Conservation (phyloP, 177 flowering plant genomes). For the Vitis hybrid region DNA sequence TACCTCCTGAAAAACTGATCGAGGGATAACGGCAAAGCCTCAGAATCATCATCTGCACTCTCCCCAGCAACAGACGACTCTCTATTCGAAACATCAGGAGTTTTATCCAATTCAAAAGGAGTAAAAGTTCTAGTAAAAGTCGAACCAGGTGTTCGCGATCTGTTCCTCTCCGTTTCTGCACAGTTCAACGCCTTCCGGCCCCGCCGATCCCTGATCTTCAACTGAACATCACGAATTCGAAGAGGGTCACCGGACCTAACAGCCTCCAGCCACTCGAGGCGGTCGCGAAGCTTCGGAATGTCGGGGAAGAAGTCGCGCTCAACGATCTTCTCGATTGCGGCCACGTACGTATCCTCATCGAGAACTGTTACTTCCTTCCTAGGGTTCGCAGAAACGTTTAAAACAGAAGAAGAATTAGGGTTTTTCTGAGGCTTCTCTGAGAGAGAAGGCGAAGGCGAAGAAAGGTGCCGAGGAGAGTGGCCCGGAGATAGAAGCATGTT, state of each 20-base stretch:
- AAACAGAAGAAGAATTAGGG: constrained; percentile 12
- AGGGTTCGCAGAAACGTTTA: constrained; percentile 17
- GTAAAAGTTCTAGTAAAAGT: constrained; percentile 39
- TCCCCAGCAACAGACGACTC: constrained; percentile 13
- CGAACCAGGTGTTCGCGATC: constrained; percentile 56
- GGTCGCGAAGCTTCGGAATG: constrained; percentile 82
- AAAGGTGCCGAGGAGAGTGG: constrained; percentile 79
- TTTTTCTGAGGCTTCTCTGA: constrained; percentile 18
- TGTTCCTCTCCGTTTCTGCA: constrained; percentile 9
- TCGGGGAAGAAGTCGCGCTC: constrained; percentile 96
- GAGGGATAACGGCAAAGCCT: constrained; percentile 33
- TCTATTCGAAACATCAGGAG: constrained; percentile 25
- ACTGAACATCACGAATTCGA: constrained; percentile 88
- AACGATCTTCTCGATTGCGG: constrained; percentile 80
- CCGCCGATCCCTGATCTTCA: constrained; percentile 84
- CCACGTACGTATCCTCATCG: constrained; percentile 85
- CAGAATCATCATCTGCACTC: constrained; percentile 14
- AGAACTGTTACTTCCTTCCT: constrained; percentile 44
- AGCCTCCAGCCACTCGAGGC: constrained; percentile 90
- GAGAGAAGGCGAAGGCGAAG: constrained; percentile 49
- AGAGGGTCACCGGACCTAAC: constrained; percentile 70
- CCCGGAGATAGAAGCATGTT: constrained; percentile 90
- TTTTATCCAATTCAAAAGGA: constrained; percentile 48
- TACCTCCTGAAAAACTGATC: constrained; percentile 80
- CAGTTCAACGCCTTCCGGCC: constrained; percentile 24